Evolutionary conservation across 257 asterid genomes (phyloP), one percentile per base, ranked within the genome.

Genomic region (Nicotiana paniculata): DNA sequence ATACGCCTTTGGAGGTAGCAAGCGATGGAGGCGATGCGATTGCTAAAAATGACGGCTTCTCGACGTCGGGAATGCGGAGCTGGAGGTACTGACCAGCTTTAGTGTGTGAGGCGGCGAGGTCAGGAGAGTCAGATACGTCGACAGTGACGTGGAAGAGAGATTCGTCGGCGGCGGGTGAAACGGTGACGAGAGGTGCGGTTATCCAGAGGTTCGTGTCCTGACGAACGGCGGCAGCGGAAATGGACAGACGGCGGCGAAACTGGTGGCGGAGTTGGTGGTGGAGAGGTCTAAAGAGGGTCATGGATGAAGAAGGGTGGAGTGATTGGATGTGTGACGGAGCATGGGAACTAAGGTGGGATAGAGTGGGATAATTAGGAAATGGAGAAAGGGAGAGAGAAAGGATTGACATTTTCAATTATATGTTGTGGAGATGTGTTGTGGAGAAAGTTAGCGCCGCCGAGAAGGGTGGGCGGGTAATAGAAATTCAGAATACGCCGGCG

Each of bases 1-100:
- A 95, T 4, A 92, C 88, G 21, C 99, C 97, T 53, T 80, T 86
- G 7, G 91, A 74, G 6, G 88, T 86, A 18, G 97, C 90, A n/a
- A 87, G 54, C 1, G 92, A 88, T n/a, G 99, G 99, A 55, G 98
- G 95, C 54, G 99, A 93, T 0, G 98, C 92, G 39, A 95, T 91
- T 62, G 98, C 91, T 32, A 95, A 88, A 55, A 90, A 89, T 33
- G 98, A 79, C 35, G 97, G 94, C 46, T 88, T 90, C 39, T 82
- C 84, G 16, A 87, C 90, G 48, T 90, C 85, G 69, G 88, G 93
- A 2, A 91, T 85, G 6, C 96, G 93, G 54, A 93, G 90, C 87
- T 92, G 97, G 58, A 95, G 87, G 81, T 95, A 95, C 85, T 93
- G 99, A 4, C 97, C 98, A 16, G 99, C 85, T 32, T 62, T 84